Evolutionary conservation across 768 basidiomycete species (phyloP), one percentile per base, ranked within the genome.

Genomic region (Lentinula guzmanii): DNA sequence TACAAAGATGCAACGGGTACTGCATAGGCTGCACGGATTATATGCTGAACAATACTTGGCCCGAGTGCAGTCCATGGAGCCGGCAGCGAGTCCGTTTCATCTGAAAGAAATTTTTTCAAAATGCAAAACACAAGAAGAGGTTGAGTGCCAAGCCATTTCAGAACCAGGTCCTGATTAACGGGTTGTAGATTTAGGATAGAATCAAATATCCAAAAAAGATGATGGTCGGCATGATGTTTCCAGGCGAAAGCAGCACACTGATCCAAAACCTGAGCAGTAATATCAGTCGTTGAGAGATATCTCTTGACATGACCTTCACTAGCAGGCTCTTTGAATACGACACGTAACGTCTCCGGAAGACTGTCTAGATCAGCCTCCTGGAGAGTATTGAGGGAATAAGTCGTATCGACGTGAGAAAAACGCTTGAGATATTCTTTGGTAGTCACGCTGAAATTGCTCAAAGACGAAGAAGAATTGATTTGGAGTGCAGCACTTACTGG

Each of bases 41-140:
- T 74, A 48, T 75, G 79, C 33, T 73, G 63, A 31, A 66, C 63
- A 24, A 77, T 64, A n/a, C 75, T 71, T 1, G 69, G 67, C 0
- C 71, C 69, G 1, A 82, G 37, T 8, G 31, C 41, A 24, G 55
- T n/a, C 55, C 55, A 56, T 45, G 55, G 55, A 9, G 41, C 55
- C 4, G 55, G 55, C 5, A 56, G 16, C 24, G 41, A 41, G 41
- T 56, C 41, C 13, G 41, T 13, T 21, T 56, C 3, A 70, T 71
- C 0, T 83, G 81, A 5, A 80, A 56, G 77, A 62, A 78, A 80
- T 3, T 64, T 65, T 63, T 82, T 82, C 18, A 88, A 71, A 4
- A 86, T 65, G 4, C 75, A 75, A 62, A 83, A 87, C 2, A 77
- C 82, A n/a, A 89, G 70, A 0, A 80, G 73, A 5, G 86, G 86